Evolutionary conservation across 1,284 basidiomycete genomes (phyloP).

Genomic region (Irpex lacteus): DNA sequence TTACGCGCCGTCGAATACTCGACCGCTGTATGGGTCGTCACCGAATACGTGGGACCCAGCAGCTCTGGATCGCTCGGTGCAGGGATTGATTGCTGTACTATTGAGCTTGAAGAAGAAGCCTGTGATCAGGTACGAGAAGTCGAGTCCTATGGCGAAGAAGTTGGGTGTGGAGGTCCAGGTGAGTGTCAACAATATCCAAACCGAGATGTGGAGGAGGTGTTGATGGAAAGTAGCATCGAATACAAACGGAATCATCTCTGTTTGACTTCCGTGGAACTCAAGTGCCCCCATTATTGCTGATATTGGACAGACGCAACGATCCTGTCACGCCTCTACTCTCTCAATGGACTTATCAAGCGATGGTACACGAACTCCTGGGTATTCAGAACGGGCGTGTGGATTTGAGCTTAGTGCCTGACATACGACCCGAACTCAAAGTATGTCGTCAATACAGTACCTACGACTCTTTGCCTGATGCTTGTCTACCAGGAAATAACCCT

Average conservation of each 20-base stretch:
- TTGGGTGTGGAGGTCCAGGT: conserved; percentile 86
- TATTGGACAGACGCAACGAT: conserved; percentile 92
- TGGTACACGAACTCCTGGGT: conserved; percentile 96
- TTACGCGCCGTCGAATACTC: conserved; percentile 59
- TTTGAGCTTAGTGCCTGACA: conserved; percentile 82
- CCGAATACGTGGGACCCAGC: conserved; percentile 67
- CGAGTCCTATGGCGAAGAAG: conserved; percentile 90
- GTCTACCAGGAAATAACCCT: conserved; percentile 98
- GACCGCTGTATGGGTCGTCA: conserved; percentile 69
- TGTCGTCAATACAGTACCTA: too few species aligned
- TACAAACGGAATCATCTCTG: conserved; percentile 67
- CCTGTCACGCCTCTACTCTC: conserved; percentile 97
- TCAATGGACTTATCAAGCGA: conserved; percentile 99
- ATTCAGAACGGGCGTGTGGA: conserved; percentile 95
- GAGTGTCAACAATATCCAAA: conserved; percentile 19
- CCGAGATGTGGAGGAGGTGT: neutral
- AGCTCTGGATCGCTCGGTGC: conserved; percentile 76
- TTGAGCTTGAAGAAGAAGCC: conserved; percentile 97
- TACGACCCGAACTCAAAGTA: conserved; percentile 83
- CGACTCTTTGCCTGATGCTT: too few species aligned
- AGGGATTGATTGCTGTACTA: conserved; percentile 85
- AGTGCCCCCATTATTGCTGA: conserved; percentile 71
- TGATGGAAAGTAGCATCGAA: conserved; percentile 50
- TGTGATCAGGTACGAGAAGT: conserved; percentile 90
- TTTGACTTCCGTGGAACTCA: conserved; percentile 81